Evolutionary conservation across 2,329 filamentous ascomycete species (phyloP).

Genomic region (Dissoconium aciculare): DNA sequence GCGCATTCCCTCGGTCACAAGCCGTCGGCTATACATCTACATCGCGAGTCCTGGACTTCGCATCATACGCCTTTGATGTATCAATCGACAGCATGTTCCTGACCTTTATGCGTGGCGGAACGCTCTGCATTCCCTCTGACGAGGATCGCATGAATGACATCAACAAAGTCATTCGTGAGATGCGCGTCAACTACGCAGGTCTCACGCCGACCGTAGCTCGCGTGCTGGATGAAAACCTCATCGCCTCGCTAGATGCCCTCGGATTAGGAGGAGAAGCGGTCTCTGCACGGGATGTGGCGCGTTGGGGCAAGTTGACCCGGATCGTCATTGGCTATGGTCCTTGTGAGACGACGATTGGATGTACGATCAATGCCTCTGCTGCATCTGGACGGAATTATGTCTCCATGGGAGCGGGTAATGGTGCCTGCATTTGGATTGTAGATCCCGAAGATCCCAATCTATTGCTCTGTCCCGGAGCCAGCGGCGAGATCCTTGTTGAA

Average conservation of each 20-base stretch:
- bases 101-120: slow-evolving; percentile 10
- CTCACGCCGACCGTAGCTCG: slow-evolving; percentile 42
- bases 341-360: slow-evolving; percentile 22
- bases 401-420: slow-evolving; percentile 9
- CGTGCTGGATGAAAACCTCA: slow-evolving; percentile 24
- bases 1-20: slow-evolving; percentile 4
- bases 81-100: slow-evolving; percentile 3
- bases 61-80: slow-evolving; percentile 15
- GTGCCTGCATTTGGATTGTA: slow-evolving; percentile 20
- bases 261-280: slow-evolving; percentile 26
- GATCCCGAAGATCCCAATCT: slow-evolving; percentile 17
- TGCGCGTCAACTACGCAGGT: slow-evolving; percentile 28
- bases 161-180: slow-evolving; percentile 26
- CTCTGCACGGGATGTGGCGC: slow-evolving; percentile 23
- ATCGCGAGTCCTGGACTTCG: slow-evolving; percentile 14
- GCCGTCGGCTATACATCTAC: slow-evolving; percentile 5
- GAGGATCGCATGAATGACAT: slow-evolving; percentile 39
- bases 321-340: slow-evolving; percentile 33
- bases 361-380: slow-evolving; percentile 2
- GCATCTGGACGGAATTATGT: not conserved
- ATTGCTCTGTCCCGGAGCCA: slow-evolving; percentile 28
- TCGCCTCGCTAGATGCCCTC: slow-evolving; percentile 5
- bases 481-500: slow-evolving; percentile 35
- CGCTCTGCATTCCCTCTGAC: slow-evolving; percentile 17
- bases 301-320: slow-evolving; percentile 25